Percentiles rank a stretch among this genome's conserved stretches.
Conservation (phyloP, 192 early-diverging fungal species). For the Thamnidium elegans region DNA sequence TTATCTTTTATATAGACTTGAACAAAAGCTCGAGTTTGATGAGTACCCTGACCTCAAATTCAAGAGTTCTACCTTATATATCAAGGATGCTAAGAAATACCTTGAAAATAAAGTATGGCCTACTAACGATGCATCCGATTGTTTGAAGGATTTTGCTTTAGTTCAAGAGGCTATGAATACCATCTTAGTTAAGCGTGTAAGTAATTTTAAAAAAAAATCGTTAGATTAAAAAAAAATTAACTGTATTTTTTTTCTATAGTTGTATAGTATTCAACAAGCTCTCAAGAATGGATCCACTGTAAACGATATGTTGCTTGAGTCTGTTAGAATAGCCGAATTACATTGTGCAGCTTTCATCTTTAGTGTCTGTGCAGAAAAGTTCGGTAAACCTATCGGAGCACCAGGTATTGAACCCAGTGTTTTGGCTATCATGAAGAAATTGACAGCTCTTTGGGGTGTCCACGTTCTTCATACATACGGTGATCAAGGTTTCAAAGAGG, state of each 20-base stretch:
- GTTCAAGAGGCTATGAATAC: conserved; percentile 26
- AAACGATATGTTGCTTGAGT: conserved; percentile 30
- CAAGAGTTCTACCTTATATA: conserved; percentile 19
- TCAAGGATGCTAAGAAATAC: conserved; percentile 14
- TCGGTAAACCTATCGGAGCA: background rate
- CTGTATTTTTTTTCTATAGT: conserved; percentile 9
- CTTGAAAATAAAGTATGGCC: conserved; percentile 14
- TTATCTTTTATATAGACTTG: conserved; percentile 36
- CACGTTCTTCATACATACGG: conserved; percentile 41
- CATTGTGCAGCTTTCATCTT: conserved; percentile 31
- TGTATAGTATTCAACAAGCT: conserved; percentile 17
- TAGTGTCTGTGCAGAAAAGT: conserved; percentile 17
- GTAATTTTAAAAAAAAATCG: background rate
- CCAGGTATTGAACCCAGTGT: conserved; percentile 21
- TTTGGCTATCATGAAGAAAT: conserved; percentile 37
- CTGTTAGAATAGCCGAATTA: conserved; percentile 31
- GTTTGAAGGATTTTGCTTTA: conserved; percentile 7
- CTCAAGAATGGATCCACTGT: conserved; percentile 23
- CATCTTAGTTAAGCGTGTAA: conserved; percentile 25
- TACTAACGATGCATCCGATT: conserved; percentile 5
- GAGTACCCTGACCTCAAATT: conserved; percentile 26
- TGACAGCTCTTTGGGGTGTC: conserved; percentile 44
- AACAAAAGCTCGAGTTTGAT: conserved; percentile 28
- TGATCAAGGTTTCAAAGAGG: conserved; percentile 47
- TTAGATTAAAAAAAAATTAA: background rate